phyloP scores from a whole-genome alignment of 139 green algal species.

The Pleodorina starrii region DNA sequence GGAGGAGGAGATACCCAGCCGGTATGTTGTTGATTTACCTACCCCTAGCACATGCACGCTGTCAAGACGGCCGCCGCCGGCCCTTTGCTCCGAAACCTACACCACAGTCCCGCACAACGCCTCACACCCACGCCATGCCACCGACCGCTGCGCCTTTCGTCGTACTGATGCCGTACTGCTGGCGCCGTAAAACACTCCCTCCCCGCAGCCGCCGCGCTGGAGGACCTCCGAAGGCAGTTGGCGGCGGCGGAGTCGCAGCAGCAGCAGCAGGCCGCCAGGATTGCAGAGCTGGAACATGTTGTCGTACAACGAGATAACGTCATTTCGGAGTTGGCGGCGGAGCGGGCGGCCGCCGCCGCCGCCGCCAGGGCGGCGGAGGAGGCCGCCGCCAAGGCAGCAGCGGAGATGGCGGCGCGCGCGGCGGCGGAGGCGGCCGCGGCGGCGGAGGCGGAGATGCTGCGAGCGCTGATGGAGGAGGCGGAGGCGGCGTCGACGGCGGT shows the following conservation, averaged over 20 bases:
- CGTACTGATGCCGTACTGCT: not conserved
- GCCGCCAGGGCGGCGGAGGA: not conserved
- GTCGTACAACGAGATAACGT: constrained; percentile 1
- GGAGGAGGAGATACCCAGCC: no score
- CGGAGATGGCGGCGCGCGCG: not conserved
- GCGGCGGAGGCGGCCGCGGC: not conserved
- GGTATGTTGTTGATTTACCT: not conserved
- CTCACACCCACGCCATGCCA: not conserved
- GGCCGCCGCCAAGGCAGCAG: not conserved
- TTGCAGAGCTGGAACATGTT: constrained; percentile 19
- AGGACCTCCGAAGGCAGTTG: not conserved
- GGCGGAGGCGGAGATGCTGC: not conserved
- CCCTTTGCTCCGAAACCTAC: not conserved
- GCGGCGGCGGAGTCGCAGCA: not conserved
- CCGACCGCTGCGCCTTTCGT: not conserved
- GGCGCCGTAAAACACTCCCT: not conserved
- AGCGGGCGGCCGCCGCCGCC: not conserved
- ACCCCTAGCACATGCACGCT: no score
- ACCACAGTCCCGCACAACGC: not conserved
- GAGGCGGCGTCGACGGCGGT: not conserved
- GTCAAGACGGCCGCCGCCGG: no score
- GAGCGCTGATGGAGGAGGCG: not conserved
- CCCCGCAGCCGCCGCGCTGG: not conserved
- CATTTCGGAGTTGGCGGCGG: not conserved
- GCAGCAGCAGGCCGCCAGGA: not conserved